Conservation (phyloP, 495 filamentous ascomycete species). For the Trichocladium antarcticum region DNA sequence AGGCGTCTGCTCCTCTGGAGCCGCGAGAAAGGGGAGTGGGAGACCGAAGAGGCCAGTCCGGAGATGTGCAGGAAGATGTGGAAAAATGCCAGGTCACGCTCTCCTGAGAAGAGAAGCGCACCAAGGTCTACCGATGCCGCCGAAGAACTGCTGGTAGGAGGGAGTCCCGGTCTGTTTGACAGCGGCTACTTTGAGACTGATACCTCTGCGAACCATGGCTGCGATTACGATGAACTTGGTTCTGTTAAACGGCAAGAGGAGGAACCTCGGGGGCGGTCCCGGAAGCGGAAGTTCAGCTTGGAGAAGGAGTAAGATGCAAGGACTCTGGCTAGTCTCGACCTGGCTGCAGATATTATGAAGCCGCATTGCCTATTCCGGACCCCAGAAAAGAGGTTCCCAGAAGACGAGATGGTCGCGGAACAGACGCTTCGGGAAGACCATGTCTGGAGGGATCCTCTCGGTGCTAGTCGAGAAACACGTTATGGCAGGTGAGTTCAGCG, state of each 20-base stretch:
- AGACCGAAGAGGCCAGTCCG: constrained; percentile 4
- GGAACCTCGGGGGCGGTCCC: background rate
- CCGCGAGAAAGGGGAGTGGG: background rate
- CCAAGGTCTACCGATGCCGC: background rate
- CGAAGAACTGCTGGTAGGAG: background rate
- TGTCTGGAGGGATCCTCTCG: too few relatives aligned
- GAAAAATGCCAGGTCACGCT: constrained; percentile 1
- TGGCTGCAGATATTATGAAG: too few relatives aligned
- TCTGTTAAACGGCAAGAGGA: background rate
- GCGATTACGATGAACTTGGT: background rate
- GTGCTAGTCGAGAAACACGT: too few relatives aligned
- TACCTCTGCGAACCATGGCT: constrained; percentile 1
- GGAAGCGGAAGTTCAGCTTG: background rate
- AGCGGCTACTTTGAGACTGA: background rate
- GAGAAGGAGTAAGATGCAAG: background rate
- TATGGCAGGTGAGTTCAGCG: too few relatives aligned
- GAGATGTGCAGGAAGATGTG: constrained; percentile 3
- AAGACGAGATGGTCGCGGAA: too few relatives aligned
- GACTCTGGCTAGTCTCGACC: background rate
- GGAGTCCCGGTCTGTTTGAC: background rate
- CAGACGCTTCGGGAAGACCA: too few relatives aligned
- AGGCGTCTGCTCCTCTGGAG: constrained; percentile 1
- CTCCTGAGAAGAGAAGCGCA: constrained; percentile 6
- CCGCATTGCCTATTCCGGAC: too few relatives aligned
- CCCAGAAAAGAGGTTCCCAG: too few relatives aligned